These are phyloP conservation scores for Xylaria grammica DNA, from an alignment of 495 filamentous ascomycete species.

Conservation along the genomic window DNA sequence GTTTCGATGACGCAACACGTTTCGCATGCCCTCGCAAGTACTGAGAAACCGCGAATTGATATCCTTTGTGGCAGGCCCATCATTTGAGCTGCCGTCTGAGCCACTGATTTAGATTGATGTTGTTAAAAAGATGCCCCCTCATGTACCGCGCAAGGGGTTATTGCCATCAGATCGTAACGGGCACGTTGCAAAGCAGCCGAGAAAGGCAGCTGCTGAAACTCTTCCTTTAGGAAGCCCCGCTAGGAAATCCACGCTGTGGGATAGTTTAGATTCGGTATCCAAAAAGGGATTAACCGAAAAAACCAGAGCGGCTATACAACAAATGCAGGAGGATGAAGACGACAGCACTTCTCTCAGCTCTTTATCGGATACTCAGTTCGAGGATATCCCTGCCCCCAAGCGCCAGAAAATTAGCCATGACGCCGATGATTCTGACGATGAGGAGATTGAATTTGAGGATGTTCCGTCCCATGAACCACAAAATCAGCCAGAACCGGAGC, in stretches of 20 bases:
- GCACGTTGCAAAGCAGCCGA: slow-evolving; percentile 22
- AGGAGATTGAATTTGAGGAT: slow-evolving; percentile 88
- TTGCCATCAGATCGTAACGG: slow-evolving; percentile 30
- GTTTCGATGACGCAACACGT: slow-evolving; percentile 34
- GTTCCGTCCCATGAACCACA: slow-evolving; percentile 58
- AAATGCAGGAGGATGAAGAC: slow-evolving; percentile 60
- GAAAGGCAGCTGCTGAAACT: slow-evolving; percentile 26
- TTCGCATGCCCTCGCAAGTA: background rate
- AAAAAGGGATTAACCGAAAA: slow-evolving; percentile 55
- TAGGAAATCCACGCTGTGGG: slow-evolving; percentile 67
- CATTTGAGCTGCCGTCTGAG: background rate
- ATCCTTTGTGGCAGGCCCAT: background rate
- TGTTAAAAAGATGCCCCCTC: slow-evolving; percentile 45
- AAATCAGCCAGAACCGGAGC: slow-evolving; percentile 30
- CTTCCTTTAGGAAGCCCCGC: slow-evolving; percentile 33
- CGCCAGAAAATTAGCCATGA: slow-evolving; percentile 31
- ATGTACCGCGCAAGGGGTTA: slow-evolving; percentile 53
- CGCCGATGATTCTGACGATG: slow-evolving; percentile 54
- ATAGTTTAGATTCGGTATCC: slow-evolving; percentile 64
- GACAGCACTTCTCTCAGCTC: slow-evolving; percentile 61
- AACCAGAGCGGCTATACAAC: slow-evolving; percentile 51
- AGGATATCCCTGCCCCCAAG: slow-evolving; percentile 57
- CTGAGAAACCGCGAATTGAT: background rate
- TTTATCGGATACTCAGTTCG: slow-evolving; percentile 71
- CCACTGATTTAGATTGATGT: background rate